A percentile compares a stretch with the other conserved stretches of the same genome.
Conservation (phyloP, 495 filamentous ascomycete genomes). For the Talaromyces thailandensis region DNA sequence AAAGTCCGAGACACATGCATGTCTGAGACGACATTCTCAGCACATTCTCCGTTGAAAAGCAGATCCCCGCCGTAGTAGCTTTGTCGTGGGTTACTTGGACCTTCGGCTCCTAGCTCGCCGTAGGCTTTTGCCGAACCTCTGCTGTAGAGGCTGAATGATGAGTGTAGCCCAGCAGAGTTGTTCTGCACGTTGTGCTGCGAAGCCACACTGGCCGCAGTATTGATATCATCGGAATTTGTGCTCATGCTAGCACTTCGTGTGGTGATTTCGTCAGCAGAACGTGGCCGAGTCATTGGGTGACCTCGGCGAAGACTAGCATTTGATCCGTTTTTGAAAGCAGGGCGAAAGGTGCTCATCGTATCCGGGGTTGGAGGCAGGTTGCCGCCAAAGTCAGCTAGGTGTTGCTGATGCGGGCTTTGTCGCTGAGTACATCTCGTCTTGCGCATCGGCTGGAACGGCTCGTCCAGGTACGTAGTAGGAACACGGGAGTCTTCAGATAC, state of each 20-base stretch:
- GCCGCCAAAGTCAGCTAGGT: constrained; percentile 22
- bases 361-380: constrained; percentile 36
- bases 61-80: constrained; percentile 14
- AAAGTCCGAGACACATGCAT: constrained; percentile 15
- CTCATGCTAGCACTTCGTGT: constrained; percentile 22
- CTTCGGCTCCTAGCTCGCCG: constrained; percentile 17
- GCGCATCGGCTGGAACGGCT: neutral
- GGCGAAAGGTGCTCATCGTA: constrained; percentile 35
- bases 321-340: constrained; percentile 22
- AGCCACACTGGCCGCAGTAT: constrained; percentile 24
- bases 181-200: constrained; percentile 13
- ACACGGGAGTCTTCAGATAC: constrained; percentile 4
- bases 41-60: constrained; percentile 13
- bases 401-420: neutral
- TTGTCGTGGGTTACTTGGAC: constrained; percentile 16
- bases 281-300: constrained; percentile 21
- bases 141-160: constrained; percentile 15
- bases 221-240: constrained; percentile 19
- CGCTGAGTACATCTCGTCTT: neutral
- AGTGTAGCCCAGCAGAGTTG: constrained; percentile 22
- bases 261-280: constrained; percentile 27
- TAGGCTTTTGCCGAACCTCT: constrained; percentile 21
- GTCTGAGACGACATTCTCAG: constrained; percentile 13
- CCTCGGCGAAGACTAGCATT: constrained; percentile 24
- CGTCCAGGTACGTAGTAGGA: neutral